Conservation (phyloP, 257 asterid genomes). For the Solanum acaule region DNA sequence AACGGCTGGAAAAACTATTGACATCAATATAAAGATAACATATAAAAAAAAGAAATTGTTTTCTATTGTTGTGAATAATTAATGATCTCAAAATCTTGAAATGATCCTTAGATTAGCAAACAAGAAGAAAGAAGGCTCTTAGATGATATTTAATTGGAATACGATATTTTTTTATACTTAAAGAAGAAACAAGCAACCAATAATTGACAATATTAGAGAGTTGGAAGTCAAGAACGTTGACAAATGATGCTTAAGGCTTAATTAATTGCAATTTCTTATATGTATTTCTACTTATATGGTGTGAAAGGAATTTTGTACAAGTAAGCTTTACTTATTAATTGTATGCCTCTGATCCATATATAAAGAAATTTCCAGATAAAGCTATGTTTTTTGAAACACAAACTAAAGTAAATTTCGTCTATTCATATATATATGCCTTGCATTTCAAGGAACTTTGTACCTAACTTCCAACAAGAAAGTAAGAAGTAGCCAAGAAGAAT, state of each 20-base stretch:
- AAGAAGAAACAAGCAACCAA: neutral
- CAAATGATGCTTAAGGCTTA: neutral
- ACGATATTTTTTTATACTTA: neutral
- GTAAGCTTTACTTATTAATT: neutral
- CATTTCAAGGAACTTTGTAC: neutral
- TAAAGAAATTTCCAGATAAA: neutral
- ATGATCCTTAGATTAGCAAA: neutral
- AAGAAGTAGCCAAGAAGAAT: neutral
- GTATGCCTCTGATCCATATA: neutral
- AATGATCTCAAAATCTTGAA: neutral
- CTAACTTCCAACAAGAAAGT: neutral
- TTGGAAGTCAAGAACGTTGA: neutral
- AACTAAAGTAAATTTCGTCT: neutral
- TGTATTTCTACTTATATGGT: neutral
- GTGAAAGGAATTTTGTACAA: neutral
- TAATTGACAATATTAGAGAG: neutral
- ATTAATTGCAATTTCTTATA: neutral
- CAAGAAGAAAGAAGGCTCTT: neutral
- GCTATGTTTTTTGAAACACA: neutral
- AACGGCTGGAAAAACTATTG: neutral
- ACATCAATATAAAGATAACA: neutral
- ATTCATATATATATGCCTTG: neutral
- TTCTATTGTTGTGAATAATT: neutral
- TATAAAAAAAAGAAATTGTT: neutral
- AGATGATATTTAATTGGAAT: neutral